Evolutionary conservation across 2,329 filamentous ascomycete species (phyloP).

Genomic region (Basipetospora chlamydospora): DNA sequence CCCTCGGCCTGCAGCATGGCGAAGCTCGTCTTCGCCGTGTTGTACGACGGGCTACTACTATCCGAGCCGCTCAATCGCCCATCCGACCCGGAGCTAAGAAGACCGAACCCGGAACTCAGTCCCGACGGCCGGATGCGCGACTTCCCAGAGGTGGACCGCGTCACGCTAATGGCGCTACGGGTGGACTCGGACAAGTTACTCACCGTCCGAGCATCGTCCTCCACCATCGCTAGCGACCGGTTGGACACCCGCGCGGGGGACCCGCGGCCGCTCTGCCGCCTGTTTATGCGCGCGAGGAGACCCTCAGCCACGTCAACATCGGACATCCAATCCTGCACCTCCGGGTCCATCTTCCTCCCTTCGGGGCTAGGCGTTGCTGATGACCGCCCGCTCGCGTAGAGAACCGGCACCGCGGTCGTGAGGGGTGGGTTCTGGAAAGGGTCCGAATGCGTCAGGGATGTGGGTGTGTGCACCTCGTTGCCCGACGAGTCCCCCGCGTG

Average conservation of each 20-base stretch:
- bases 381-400: slow-evolving; percentile 13
- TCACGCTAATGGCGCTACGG: slow-evolving; percentile 27
- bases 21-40: slow-evolving; percentile 39
- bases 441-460: slow-evolving; percentile 25
- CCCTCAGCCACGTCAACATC: slow-evolving; percentile 40
- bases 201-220: slow-evolving; percentile 37
- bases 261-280: slow-evolving; percentile 12
- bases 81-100: slow-evolving; percentile 10
- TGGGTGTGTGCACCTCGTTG: slow-evolving; percentile 17
- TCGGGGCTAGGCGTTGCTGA: slow-evolving; percentile 27
- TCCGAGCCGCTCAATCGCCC: slow-evolving; percentile 21
- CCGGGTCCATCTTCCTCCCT: slow-evolving; percentile 25
- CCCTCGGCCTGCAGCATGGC: slow-evolving; percentile 37
- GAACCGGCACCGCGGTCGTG: slow-evolving; percentile 10
- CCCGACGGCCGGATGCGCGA: slow-evolving; percentile 16
- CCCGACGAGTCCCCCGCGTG: background rate
- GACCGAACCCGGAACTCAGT: slow-evolving; percentile 12
- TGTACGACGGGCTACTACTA: slow-evolving; percentile 29
- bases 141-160: slow-evolving; percentile 19
- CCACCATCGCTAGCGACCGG: slow-evolving; percentile 16
- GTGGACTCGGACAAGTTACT: slow-evolving; percentile 43
- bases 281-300: slow-evolving; percentile 30
- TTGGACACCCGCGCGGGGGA: slow-evolving; percentile 25
- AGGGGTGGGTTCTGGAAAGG: slow-evolving; percentile 33
- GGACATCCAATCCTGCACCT: slow-evolving; percentile 43